Evolutionary conservation across 1,284 basidiomycete genomes (phyloP).

Genomic region (Malassezia obtusa): DNA sequence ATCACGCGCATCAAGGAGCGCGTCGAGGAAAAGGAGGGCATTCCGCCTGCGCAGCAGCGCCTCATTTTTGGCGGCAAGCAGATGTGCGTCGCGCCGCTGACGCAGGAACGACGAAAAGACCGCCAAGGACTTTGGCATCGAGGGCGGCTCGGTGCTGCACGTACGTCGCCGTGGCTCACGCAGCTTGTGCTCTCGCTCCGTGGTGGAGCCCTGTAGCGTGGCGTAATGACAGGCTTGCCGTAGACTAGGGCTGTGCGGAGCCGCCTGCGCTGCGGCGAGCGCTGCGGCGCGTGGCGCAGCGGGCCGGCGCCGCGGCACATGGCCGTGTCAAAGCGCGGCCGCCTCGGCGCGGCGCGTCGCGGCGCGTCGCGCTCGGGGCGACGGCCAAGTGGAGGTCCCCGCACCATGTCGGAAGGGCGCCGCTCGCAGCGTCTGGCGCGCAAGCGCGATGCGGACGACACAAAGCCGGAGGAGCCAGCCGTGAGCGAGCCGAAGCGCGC

Average conservation of each 20-base stretch:
- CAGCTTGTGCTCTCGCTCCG: slow-evolving; percentile 42
- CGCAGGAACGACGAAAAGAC: slow-evolving; percentile 48
- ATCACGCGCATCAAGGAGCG: slow-evolving; percentile 93
- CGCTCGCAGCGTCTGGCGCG: background rate
- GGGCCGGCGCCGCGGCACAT: too few relatives aligned
- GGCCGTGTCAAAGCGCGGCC: too few relatives aligned
- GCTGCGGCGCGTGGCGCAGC: background rate
- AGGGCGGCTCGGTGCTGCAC: slow-evolving; percentile 46
- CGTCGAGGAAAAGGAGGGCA: slow-evolving; percentile 97
- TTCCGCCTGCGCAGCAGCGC: slow-evolving; percentile 91
- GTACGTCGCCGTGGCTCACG: slow-evolving; percentile 26
- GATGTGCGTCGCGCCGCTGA: slow-evolving; percentile 62
- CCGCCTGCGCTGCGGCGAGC: background rate
- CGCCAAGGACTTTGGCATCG: slow-evolving; percentile 45
- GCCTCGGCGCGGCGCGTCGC: too few relatives aligned
- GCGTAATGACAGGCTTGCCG: background rate
- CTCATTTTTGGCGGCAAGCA: slow-evolving; percentile 90
- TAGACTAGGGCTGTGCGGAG: background rate
- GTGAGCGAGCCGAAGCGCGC: background rate
- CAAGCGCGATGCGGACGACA: background rate
- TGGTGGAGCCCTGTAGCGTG: slow-evolving; percentile 21
- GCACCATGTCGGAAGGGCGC: background rate
- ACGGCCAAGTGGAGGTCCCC: too few relatives aligned
- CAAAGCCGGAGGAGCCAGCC: background rate
- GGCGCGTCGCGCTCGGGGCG: too few relatives aligned